Evolutionary conservation across 1,284 basidiomycete species (phyloP).

Genomic region (Gastroboletus turbinatus): DNA sequence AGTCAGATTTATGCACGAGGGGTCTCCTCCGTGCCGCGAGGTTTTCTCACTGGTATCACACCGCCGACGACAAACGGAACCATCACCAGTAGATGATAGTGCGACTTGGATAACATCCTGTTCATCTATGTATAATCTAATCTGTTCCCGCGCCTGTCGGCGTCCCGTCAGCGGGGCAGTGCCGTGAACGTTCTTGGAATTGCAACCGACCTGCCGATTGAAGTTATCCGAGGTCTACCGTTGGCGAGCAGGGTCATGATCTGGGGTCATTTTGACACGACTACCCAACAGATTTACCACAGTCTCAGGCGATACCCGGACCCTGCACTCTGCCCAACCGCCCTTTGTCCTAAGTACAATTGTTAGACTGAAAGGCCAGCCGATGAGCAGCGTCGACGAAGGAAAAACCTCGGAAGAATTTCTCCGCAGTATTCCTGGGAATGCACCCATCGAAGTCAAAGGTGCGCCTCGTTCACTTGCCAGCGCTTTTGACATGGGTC

Average conservation of each 20-base stretch:
- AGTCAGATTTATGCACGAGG: conserved; percentile 85
- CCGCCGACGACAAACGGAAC: conserved; percentile 16
- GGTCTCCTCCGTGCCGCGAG: conserved; percentile 76
- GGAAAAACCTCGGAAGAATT: background rate
- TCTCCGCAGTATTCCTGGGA: conserved; percentile 38
- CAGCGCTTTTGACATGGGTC: background rate
- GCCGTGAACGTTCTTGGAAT: background rate
- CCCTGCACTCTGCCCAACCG: background rate
- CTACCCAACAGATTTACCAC: background rate
- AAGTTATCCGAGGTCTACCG: too few relatives aligned
- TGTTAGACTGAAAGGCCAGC: background rate
- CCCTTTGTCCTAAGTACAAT: background rate
- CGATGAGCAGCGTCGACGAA: conserved; percentile 9
- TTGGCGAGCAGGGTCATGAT: too few relatives aligned
- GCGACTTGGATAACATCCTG: background rate
- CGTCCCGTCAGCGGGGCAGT: background rate
- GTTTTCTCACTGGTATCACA: conserved; percentile 20
- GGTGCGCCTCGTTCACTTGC: conserved; percentile 8
- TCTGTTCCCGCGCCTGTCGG: conserved; percentile 1
- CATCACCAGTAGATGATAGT: conserved; percentile 16
- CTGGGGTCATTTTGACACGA: background rate
- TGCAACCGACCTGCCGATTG: conserved; percentile 3
- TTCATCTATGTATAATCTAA: conserved; percentile 12
- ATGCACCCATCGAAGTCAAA: conserved; percentile 44
- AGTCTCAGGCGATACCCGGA: background rate